Percentiles rank a stretch among this genome's conserved stretches.
Evolutionary conservation across 495 filamentous ascomycete species (phyloP).

Genomic region (Acidomyces sp.): DNA sequence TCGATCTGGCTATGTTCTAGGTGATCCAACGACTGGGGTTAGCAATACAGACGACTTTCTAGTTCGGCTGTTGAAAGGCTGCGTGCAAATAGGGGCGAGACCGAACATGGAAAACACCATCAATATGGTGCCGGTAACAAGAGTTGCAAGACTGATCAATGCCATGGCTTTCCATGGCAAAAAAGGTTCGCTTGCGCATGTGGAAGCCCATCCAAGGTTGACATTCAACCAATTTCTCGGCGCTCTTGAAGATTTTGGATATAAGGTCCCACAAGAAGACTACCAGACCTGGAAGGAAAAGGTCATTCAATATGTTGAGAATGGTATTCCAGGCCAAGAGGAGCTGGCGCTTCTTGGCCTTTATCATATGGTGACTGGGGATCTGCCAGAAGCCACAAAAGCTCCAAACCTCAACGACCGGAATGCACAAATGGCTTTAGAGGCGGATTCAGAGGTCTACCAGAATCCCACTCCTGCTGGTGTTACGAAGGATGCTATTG

Average conservation of each 20-base stretch:
- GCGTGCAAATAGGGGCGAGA: constrained; percentile 58
- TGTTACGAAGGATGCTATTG: constrained; percentile 55
- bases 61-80: constrained; percentile 78
- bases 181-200: constrained; percentile 51
- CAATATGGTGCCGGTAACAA: constrained; percentile 80
- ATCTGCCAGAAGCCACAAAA: constrained; percentile 64
- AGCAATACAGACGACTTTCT: constrained; percentile 83
- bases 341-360: constrained; percentile 73
- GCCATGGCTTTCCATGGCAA: constrained; percentile 49
- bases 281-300: constrained; percentile 39
- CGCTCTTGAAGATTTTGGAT: constrained; percentile 63
- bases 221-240: constrained; percentile 66
- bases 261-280: constrained; percentile 51
- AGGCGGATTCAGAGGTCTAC: constrained; percentile 48
- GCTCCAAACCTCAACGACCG: constrained; percentile 70
- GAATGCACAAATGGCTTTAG: constrained; percentile 53
- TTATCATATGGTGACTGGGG: constrained; percentile 68
- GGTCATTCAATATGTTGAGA: constrained; percentile 30
- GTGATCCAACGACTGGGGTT: constrained; percentile 55
- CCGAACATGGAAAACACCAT: constrained; percentile 78
- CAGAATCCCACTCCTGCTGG: constrained; percentile 47
- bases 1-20: constrained; percentile 76
- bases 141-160: constrained; percentile 67
- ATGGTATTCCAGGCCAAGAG: constrained; percentile 30
- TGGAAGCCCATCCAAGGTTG: constrained; percentile 69